Percentiles rank a stretch among this genome's conserved stretches.
Evolutionary conservation across 106 monocot genomes (phyloP).

Genomic region (Platanthera zijinensis): DNA sequence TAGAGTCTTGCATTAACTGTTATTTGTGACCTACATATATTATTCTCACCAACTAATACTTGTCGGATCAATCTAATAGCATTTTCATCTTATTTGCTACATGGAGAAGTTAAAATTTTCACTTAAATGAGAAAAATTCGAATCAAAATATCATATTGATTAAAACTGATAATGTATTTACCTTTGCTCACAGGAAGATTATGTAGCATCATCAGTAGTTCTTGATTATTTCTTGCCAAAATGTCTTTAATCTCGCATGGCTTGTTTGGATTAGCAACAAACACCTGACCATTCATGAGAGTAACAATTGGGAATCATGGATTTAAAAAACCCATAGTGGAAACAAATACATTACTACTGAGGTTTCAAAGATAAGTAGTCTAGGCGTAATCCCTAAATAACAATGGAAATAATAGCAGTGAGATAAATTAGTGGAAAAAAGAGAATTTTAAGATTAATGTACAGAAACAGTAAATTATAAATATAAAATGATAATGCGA

Average conservation of each 20-base stretch:
- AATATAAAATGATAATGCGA: neutral
- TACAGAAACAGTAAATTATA: neutral
- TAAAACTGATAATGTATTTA: slow-evolving; percentile 6
- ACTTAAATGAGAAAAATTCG: neutral
- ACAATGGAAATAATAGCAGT: neutral
- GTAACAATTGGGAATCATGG: neutral
- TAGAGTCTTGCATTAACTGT: too few species aligned
- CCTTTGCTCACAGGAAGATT: slow-evolving; percentile 64
- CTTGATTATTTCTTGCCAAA: slow-evolving; percentile 33
- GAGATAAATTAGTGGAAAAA: neutral
- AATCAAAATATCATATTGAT: neutral
- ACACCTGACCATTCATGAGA: slow-evolving; percentile 30
- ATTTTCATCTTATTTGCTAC: neutral
- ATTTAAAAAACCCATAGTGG: neutral
- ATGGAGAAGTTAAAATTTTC: neutral
- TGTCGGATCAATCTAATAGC: neutral
- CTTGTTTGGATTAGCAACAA: slow-evolving; percentile 76
- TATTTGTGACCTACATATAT: too few species aligned
- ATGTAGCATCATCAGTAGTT: slow-evolving; percentile 40
- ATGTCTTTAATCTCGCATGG: slow-evolving; percentile 42
- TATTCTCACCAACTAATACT: neutral
- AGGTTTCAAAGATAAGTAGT: neutral
- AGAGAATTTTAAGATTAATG: neutral
- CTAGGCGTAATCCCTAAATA: neutral
- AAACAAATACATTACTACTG: neutral